These are phyloP conservation scores for Datura wrightii DNA, from an alignment of 257 asterid species.

Conservation along the genomic window DNA sequence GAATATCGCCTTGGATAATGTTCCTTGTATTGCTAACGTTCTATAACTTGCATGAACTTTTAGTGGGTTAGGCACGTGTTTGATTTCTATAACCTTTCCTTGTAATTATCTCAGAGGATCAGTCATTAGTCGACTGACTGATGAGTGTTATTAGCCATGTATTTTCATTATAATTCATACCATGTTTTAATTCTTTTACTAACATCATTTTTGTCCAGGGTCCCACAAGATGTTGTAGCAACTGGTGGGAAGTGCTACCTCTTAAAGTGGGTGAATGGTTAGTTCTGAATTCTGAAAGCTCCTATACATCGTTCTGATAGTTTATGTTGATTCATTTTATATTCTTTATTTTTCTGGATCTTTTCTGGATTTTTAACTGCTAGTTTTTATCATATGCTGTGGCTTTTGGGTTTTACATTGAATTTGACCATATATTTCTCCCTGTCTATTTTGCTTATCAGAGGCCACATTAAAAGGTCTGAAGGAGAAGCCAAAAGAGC, in stretches of 20 bases:
- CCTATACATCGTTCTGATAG: background rate
- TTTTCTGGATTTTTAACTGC: background rate
- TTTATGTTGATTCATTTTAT: conserved; percentile 10
- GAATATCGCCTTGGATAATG: background rate
- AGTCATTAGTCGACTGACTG: background rate
- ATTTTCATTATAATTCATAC: background rate
- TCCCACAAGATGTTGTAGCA: conserved; percentile 91
- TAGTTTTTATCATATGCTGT: conserved; percentile 1
- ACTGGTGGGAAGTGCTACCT: conserved; percentile 87
- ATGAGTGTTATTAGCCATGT: background rate
- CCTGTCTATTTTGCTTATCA: conserved; percentile 45
- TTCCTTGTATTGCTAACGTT: background rate
- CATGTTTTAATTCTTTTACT: background rate
- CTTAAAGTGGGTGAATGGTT: conserved; percentile 92
- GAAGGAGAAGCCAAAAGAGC: conserved; percentile 70
- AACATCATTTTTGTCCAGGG: conserved; percentile 53
- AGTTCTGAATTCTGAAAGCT: conserved; percentile 37
- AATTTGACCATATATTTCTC: conserved; percentile 31
- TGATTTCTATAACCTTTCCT: background rate
- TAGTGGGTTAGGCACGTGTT: background rate
- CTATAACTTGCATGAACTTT: conserved; percentile 12
- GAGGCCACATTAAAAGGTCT: conserved; percentile 72
- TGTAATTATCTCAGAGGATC: conserved; percentile 16
- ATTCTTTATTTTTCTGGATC: background rate
- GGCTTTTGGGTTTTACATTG: background rate